Conservation (phyloP, 176 grass and related monocot genomes). For the Carex parvula region DNA sequence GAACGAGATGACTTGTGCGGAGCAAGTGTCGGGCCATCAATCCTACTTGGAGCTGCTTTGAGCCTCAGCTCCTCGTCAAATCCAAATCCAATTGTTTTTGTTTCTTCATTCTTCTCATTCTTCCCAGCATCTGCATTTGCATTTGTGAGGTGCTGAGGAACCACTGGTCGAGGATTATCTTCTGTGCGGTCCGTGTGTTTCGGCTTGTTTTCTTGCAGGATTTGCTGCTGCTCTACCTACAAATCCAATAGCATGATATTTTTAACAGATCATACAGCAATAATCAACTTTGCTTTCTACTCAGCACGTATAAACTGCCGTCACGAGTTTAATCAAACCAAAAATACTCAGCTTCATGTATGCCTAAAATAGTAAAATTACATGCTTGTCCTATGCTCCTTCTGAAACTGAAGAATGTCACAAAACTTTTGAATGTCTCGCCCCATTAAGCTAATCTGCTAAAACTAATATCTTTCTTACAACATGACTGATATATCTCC, state of each 20-base stretch:
- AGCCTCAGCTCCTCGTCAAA: neutral
- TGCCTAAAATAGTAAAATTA: neutral
- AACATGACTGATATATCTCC: neutral
- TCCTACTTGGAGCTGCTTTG: neutral
- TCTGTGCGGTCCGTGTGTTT: conserved; percentile 39
- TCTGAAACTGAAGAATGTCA: neutral
- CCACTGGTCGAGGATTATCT: conserved; percentile 7
- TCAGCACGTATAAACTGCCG: neutral
- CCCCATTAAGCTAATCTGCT: neutral
- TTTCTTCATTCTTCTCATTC: neutral
- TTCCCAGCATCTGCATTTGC: conserved; percentile 26
- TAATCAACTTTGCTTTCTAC: conserved; percentile 12
- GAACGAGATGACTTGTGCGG: conserved; percentile 42
- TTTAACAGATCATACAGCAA: conserved; percentile 18
- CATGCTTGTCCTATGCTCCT: neutral
- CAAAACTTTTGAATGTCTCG: neutral
- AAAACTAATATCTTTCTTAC: neutral
- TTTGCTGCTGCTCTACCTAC: conserved; percentile 80
- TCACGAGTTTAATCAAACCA: neutral
- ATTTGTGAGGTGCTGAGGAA: conserved; percentile 23
- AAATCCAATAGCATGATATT: conserved; percentile 16
- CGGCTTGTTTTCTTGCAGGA: conserved; percentile 59
- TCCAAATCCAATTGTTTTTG: neutral
- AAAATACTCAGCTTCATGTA: neutral
- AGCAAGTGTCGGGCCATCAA: neutral